Base-by-base conservation (phyloP, 2,329 filamentous ascomycete species). In the Hymenoscyphus albidus region DNA sequence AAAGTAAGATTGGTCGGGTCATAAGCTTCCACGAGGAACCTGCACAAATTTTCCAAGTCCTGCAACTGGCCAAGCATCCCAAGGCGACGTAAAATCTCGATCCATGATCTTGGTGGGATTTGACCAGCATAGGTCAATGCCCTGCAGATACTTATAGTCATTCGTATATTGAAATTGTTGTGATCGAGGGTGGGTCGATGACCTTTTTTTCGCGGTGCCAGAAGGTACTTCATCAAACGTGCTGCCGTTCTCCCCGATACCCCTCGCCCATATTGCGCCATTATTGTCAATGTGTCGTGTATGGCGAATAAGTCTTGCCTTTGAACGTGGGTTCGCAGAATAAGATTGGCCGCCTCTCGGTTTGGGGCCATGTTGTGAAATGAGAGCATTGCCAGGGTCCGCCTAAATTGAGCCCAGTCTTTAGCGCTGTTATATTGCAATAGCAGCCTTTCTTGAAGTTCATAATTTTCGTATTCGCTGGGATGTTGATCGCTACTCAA, bases 401-500 rank as follows among this genome's bases (percentile, higher is more conserved):
- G 77, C 64, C 85, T 81, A 61, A 83, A 83, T 64, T 82, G 80
- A 16, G 71, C 69, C 78, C 79, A 81, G 65, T 88, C 82, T 57
- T 78, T 76, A 38, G 75, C 74, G n/a, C 79, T 74, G 31, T 85
- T 78, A 70, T 84, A 86, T 13, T 78, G 78, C 4, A 77, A 68
- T 2, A 90, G 77, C 4, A 89, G 76, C 3, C 77, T 76, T 66
- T 84, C 80, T 70, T 89, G 87, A 12, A 84, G 76, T 5, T 77
- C 68, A 5, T 66, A 68, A 70, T 90, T 82, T 68, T 87, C 86
- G 59, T 88, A 82, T 7, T 82, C 80, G 66, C 89, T 86, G 1
- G 86, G 86, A 75, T 90, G 87, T 64, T 88, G 83, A 72, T 90
- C 87, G 68, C 82, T 87, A 48, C 80, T 77, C 32, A 76, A 57